These are phyloP conservation scores for Cardamine resedifolia DNA, from an alignment of 345 rosid genomes.

Conservation along the genomic window DNA sequence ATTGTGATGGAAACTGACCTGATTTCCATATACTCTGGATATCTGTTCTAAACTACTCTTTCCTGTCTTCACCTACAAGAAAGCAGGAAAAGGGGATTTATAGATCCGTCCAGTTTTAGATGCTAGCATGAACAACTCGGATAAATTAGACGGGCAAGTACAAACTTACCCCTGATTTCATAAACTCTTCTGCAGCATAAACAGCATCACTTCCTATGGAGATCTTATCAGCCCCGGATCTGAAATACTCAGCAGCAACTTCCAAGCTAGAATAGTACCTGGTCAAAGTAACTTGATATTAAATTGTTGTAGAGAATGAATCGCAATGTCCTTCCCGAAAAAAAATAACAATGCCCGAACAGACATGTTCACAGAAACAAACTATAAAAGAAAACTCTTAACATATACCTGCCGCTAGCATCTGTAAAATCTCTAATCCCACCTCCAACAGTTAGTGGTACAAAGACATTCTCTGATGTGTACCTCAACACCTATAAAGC, in stretches of 20 bases:
- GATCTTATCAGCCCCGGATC: slow-evolving; percentile 96
- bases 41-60: slow-evolving; percentile 92
- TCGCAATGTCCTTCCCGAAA: background rate
- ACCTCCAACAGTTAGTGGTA: slow-evolving; percentile 97
- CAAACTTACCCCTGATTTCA: slow-evolving; percentile 69
- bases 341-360: background rate
- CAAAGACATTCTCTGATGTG: slow-evolving; percentile 95
- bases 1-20: slow-evolving; percentile 50
- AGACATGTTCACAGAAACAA: slow-evolving; percentile 14
- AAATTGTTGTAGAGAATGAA: background rate
- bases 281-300: slow-evolving; percentile 19
- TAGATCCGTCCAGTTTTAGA: background rate
- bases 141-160: background rate
- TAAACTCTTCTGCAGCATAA: slow-evolving; percentile 83
- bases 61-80: slow-evolving; percentile 70
- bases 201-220: slow-evolving; percentile 98
- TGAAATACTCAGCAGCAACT: slow-evolving; percentile 95
- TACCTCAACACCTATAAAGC: slow-evolving; percentile 71
- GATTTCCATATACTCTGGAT: slow-evolving; percentile 93
- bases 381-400: slow-evolving; percentile 2
- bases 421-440: slow-evolving; percentile 96
- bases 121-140: slow-evolving; percentile 8
- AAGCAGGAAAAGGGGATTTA: background rate
- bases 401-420: slow-evolving; percentile 82
- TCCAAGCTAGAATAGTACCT: slow-evolving; percentile 97